Evolutionary conservation across 768 basidiomycete species (phyloP).

Genomic region (Leccinellum rugosiceps): DNA sequence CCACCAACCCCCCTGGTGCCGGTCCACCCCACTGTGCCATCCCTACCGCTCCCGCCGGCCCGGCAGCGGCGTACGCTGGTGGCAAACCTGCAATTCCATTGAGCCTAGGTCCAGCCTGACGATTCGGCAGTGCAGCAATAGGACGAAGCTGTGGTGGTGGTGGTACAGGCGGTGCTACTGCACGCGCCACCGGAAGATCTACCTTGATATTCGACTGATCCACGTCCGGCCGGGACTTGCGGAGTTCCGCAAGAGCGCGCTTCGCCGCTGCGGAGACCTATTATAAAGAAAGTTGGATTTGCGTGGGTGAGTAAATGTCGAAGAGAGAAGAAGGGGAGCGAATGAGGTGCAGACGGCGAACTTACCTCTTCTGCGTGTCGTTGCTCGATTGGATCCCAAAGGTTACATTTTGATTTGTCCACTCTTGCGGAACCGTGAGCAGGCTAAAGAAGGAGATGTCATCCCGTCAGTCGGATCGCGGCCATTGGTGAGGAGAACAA

Average conservation of each 20-base stretch:
- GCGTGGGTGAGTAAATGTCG: constrained; percentile 15
- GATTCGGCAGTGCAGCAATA: background rate
- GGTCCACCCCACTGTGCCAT: background rate
- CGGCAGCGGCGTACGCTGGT: background rate
- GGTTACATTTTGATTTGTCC: constrained; percentile 49
- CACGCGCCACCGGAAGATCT: constrained; percentile 46
- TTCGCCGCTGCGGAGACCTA: constrained; percentile 71
- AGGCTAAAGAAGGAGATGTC: constrained; percentile 12
- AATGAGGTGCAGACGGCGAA: background rate
- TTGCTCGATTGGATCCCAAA: constrained; percentile 68
- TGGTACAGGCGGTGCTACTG: background rate
- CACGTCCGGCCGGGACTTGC: constrained; percentile 58
- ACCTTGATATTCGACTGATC: constrained; percentile 58
- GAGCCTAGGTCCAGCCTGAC: background rate
- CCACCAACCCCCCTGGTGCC: background rate
- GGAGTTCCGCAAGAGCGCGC: constrained; percentile 61
- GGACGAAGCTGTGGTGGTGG: background rate
- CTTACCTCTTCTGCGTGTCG: constrained; percentile 65
- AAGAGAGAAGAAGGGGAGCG: background rate
- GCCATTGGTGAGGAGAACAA: background rate
- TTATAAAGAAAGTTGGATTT: background rate
- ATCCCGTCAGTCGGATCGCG: constrained; percentile 7
- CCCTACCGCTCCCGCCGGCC: background rate
- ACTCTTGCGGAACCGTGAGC: constrained; percentile 14
- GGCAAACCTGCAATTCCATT: background rate